Percentiles rank a stretch among this genome's conserved stretches.
Conservation (phyloP, 139 green algal species). For the Edaphochlamys debaryana region DNA sequence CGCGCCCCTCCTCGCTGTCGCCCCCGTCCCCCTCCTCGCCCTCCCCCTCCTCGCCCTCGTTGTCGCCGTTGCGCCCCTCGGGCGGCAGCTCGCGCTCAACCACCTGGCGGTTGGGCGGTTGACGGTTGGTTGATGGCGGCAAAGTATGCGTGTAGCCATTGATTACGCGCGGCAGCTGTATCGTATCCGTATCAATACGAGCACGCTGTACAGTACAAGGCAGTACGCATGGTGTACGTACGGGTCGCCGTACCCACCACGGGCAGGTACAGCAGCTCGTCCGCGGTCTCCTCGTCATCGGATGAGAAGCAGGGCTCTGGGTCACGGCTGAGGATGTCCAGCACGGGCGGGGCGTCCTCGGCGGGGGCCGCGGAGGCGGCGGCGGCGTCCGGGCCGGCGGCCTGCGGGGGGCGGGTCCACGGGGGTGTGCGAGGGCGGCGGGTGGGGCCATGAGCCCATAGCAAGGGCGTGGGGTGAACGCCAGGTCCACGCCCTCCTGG, state of each 20-base stretch:
- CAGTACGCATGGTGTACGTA: not conserved
- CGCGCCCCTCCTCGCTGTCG: not conserved
- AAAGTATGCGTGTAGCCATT: not conserved
- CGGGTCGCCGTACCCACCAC: slow-evolving; percentile 1
- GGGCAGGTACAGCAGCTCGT: slow-evolving; percentile 36
- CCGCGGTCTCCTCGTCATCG: slow-evolving; percentile 25
- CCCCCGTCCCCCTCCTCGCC: not conserved
- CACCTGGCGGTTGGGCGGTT: not conserved
- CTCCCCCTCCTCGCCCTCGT: not conserved
- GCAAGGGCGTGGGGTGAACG: no score
- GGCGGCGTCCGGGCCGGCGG: no score
- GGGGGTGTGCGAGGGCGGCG: no score
- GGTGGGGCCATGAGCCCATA: no score
- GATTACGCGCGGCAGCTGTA: not conserved
- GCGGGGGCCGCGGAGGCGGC: not conserved
- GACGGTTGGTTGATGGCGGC: not conserved
- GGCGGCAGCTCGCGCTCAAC: not conserved
- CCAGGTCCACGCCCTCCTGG: no score
- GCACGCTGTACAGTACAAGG: not conserved
- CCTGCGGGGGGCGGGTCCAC: no score
- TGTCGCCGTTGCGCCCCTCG: not conserved
- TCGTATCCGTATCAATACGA: not conserved
- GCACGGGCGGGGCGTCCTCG: not conserved
- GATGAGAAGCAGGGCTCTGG: not conserved
- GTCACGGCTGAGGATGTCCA: slow-evolving; percentile 11